Evolutionary conservation across 805 yeast species (phyloP), one percentile per base, ranked within the genome.

Genomic region (Pichia membranifaciens): DNA sequence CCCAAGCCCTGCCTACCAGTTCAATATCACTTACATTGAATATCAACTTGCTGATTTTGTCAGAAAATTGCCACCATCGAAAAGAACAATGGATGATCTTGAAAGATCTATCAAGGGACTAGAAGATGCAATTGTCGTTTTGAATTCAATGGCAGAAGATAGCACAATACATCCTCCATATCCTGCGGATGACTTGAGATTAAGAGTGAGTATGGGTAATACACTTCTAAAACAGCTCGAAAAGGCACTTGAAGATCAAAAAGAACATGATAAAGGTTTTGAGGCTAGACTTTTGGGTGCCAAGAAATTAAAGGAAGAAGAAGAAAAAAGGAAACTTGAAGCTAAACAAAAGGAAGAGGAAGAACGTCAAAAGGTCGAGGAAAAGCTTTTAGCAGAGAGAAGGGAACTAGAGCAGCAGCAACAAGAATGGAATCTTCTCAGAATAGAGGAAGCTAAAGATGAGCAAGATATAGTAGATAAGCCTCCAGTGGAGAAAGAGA

Each of bases 41-140:
- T 87, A 84, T 65, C 96, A 89, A 64, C 73, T 87, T 47, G 96
- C 96, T 0, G 96, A 89, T 54, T 79, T 79, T 51, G 67, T 90
- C 28, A 76, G 85, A 52, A 85, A 85, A 56, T 62, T 81, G 32
- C 71, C 78, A 2, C 68, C 73, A 7, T 74, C 74, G 33, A 78
- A 79, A 54, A 78, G 97, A 58, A 74, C 75, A 2, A 64, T 81
- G 44, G 74, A 70, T 15, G 88, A 82, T 50, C 75, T 93, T 49
- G 74, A 78, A 46, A 63, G 65, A 0, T 79, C 86, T 3, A 66
- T 76, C 15, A 61, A 56, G 7, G 85, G 81, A 3, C 71, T 90
- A 51, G 73, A 78, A 22, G 72, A 73, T 20, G 96, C 90, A 9
- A 76, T 87, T 48, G 61, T 59, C 16, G 61, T 73, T 4, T 71